phyloP scores from a whole-genome alignment of 192 early-diverging fungal species.

The Coemansia reversa region DNA sequence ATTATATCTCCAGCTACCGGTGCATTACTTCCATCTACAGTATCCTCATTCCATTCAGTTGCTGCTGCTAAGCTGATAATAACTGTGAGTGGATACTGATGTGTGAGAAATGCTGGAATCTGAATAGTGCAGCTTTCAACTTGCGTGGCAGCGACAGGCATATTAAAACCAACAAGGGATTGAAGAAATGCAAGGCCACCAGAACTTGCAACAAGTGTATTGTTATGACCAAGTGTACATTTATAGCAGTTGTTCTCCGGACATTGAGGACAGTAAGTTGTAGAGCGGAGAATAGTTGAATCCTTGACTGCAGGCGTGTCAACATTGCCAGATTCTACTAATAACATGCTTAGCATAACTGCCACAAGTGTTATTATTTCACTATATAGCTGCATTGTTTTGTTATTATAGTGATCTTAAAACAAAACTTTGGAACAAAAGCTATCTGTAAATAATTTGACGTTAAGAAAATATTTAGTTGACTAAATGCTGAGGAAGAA shows the following conservation, averaged over 20 bases:
- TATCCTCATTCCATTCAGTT: constrained; percentile 37
- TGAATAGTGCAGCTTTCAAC: constrained; percentile 37
- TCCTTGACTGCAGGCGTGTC: constrained; percentile 43
- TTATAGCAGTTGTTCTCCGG: constrained; percentile 51
- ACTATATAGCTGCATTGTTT: no score
- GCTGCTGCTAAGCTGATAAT: constrained; percentile 15
- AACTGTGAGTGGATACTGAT: constrained; percentile 18
- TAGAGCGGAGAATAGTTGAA: constrained; percentile 50
- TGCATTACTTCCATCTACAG: constrained; percentile 34
- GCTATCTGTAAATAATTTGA: no score
- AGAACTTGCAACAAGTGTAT: constrained; percentile 30
- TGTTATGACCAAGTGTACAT: constrained; percentile 40
- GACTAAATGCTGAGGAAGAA: no score
- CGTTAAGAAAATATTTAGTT: no score
- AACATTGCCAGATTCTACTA: neutral
- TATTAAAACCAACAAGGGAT: constrained; percentile 39
- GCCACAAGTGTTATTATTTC: neutral
- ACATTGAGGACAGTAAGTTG: constrained; percentile 42
- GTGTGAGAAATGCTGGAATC: constrained; percentile 39
- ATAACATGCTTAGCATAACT: neutral
- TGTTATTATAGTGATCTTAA: no score
- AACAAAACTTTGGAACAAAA: no score
- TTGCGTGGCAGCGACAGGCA: constrained; percentile 20
- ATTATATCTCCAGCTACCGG: constrained; percentile 22
- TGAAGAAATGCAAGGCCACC: constrained; percentile 35